Evolutionary conservation across 192 early-diverging fungal species (phyloP).

Genomic region (Coemansia sp.): DNA sequence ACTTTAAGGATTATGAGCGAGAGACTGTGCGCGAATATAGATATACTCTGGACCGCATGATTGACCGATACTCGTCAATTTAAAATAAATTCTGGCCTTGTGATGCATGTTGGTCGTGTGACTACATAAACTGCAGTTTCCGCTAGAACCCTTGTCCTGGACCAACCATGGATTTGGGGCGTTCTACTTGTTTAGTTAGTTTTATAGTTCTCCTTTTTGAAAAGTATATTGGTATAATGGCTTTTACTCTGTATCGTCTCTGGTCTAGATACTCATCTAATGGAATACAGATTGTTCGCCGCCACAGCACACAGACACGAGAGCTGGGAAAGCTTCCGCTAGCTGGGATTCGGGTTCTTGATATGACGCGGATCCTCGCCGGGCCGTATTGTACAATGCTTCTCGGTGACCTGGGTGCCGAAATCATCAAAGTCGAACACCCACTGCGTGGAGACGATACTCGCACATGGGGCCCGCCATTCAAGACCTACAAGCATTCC

Average conservation of each 20-base stretch:
- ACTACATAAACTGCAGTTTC: too few species aligned
- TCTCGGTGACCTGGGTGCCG: slow-evolving; percentile 78
- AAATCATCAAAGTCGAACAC: slow-evolving; percentile 88
- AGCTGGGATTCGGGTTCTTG: slow-evolving; percentile 64
- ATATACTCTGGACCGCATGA: slow-evolving; percentile 21
- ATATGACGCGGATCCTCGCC: slow-evolving; percentile 72
- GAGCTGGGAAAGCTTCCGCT: slow-evolving; percentile 48
- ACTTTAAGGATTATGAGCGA: slow-evolving; percentile 47
- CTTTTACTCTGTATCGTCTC: too few species aligned
- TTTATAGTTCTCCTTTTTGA: neutral
- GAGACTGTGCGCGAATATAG: slow-evolving; percentile 30
- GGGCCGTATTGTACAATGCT: slow-evolving; percentile 80
- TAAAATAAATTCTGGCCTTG: neutral
- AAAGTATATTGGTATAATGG: neutral
- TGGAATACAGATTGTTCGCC: neutral
- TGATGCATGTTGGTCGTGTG: neutral
- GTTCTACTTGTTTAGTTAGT: neutral
- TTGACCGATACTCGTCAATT: slow-evolving; percentile 33
- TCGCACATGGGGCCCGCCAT: slow-evolving; percentile 79
- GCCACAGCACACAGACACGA: neutral
- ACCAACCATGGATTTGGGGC: neutral
- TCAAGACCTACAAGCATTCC: slow-evolving; percentile 14
- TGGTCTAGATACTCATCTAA: neutral
- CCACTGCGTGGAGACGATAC: slow-evolving; percentile 85
- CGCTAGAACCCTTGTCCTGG: neutral